A percentile compares a stretch with the other conserved stretches of the same genome.
Evolutionary conservation across 768 basidiomycete genomes (phyloP).

Genomic region (Podaxis pistillaris): DNA sequence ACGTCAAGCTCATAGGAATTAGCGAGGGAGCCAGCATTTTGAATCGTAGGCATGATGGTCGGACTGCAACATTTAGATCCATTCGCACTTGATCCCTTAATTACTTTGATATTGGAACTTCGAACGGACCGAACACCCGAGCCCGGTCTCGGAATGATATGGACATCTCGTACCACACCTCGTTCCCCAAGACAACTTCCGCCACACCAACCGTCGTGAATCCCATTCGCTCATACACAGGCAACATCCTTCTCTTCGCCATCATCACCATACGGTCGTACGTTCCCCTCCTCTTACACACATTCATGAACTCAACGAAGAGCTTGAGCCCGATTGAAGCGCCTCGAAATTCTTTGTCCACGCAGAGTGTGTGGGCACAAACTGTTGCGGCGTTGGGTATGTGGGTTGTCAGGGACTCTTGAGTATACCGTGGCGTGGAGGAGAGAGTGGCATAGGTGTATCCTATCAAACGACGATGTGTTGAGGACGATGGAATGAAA

Average conservation of each 20-base stretch:
- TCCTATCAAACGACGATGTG: slow-evolving; percentile 1
- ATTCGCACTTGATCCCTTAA: not conserved
- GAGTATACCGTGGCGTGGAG: not conserved
- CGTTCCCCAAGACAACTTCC: slow-evolving; percentile 3
- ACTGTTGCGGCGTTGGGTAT: not conserved
- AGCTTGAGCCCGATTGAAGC: slow-evolving; percentile 2
- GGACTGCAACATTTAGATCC: too few relatives aligned
- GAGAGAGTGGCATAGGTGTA: slow-evolving; percentile 8
- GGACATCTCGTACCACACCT: slow-evolving; percentile 11
- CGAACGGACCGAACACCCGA: not conserved
- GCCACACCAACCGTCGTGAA: slow-evolving; percentile 2
- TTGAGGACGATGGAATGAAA: not conserved
- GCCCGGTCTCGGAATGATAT: not conserved
- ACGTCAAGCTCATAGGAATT: too few relatives aligned
- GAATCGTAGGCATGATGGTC: too few relatives aligned
- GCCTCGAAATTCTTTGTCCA: slow-evolving; percentile 5
- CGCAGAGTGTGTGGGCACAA: slow-evolving; percentile 3
- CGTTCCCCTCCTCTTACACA: slow-evolving; percentile 1
- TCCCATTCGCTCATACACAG: slow-evolving; percentile 3
- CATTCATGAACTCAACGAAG: slow-evolving; percentile 1
- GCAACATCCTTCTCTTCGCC: not conserved
- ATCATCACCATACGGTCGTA: slow-evolving; percentile 11
- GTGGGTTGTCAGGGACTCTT: slow-evolving; percentile 1
- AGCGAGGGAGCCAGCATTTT: too few relatives aligned
- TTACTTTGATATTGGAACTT: not conserved